These are phyloP conservation scores for Bipolaris oryzae DNA, from an alignment of 2,329 filamentous ascomycete genomes.

Conservation along the genomic window DNA sequence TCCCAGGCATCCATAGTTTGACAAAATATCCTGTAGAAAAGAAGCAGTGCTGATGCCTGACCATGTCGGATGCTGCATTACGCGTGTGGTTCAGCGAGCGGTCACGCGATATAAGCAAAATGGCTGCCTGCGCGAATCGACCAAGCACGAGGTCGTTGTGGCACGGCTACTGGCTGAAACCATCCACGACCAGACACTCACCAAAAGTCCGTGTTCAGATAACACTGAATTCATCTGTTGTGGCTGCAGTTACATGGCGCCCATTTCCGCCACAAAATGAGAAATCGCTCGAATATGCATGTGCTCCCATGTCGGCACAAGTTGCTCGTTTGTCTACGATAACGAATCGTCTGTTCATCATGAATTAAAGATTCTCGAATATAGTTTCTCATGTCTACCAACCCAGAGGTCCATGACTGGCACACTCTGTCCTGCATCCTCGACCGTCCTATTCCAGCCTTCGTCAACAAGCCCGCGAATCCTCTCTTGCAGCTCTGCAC, in stretches of 20 bases:
- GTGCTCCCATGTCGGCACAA: neutral
- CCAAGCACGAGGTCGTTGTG: constrained; percentile 19
- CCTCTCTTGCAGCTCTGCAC: constrained; percentile 61
- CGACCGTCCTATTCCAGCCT: constrained; percentile 64
- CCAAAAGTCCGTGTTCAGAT: too few species aligned
- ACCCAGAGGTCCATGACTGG: constrained; percentile 84
- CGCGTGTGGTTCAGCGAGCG: constrained; percentile 9
- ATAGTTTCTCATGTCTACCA: constrained; percentile 80
- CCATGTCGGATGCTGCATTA: neutral
- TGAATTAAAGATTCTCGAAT: constrained; percentile 87
- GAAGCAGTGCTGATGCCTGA: neutral
- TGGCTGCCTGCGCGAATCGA: constrained; percentile 17
- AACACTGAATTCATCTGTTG: neutral
- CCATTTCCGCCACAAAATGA: neutral
- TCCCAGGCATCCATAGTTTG: neutral
- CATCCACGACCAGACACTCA: too few species aligned
- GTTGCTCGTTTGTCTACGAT: neutral
- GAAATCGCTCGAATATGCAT: neutral
- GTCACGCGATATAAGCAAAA: constrained; percentile 16
- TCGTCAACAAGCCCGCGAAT: constrained; percentile 64
- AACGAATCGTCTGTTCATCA: constrained; percentile 43
- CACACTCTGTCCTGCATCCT: constrained; percentile 75
- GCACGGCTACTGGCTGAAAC: constrained; percentile 1
- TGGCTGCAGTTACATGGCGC: neutral
- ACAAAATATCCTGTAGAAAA: neutral